These are phyloP conservation scores for Colletotrichum neosansevieriae DNA, from an alignment of 2,329 filamentous ascomycete species.

Conservation along the genomic window DNA sequence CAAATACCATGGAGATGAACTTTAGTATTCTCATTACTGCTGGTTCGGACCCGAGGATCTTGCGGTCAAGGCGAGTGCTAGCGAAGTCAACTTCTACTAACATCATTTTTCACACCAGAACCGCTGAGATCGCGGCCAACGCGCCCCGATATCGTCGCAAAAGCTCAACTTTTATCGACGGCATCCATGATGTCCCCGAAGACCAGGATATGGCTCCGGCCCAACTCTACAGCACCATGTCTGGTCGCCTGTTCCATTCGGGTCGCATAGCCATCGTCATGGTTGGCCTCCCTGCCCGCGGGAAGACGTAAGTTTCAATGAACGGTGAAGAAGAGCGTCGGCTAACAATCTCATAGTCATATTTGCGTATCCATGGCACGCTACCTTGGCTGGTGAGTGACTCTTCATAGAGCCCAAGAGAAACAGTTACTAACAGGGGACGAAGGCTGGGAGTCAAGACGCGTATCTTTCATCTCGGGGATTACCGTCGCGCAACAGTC, in stretches of 20 bases:
- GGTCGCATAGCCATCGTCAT: slow-evolving; percentile 97
- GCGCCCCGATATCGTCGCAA: slow-evolving; percentile 90
- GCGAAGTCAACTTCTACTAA: slow-evolving; percentile 47
- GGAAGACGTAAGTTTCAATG: slow-evolving; percentile 80
- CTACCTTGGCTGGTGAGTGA: slow-evolving; percentile 84
- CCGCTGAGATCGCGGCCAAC: slow-evolving; percentile 91
- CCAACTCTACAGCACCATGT: slow-evolving; percentile 98
- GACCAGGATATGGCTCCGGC: slow-evolving; percentile 88
- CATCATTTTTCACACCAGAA: slow-evolving; percentile 62
- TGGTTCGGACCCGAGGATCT: background rate
- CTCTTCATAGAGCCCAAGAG: background rate
- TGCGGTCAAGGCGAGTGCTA: slow-evolving; percentile 33
- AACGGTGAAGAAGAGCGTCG: background rate
- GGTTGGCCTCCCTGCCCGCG: slow-evolving; percentile 92
- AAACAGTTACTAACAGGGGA: slow-evolving; percentile 37
- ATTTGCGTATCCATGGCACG: slow-evolving; percentile 95
- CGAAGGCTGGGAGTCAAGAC: slow-evolving; percentile 95
- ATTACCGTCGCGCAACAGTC: slow-evolving; percentile 93
- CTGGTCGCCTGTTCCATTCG: slow-evolving; percentile 94
- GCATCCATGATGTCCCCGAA: slow-evolving; percentile 92
- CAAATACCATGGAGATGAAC: background rate
- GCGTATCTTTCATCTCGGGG: slow-evolving; percentile 95
- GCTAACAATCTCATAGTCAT: slow-evolving; percentile 66
- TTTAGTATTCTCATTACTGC: background rate
- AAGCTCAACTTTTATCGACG: slow-evolving; percentile 97